phyloP scores from a whole-genome alignment of 345 rosid species.

The Populus simonii region DNA sequence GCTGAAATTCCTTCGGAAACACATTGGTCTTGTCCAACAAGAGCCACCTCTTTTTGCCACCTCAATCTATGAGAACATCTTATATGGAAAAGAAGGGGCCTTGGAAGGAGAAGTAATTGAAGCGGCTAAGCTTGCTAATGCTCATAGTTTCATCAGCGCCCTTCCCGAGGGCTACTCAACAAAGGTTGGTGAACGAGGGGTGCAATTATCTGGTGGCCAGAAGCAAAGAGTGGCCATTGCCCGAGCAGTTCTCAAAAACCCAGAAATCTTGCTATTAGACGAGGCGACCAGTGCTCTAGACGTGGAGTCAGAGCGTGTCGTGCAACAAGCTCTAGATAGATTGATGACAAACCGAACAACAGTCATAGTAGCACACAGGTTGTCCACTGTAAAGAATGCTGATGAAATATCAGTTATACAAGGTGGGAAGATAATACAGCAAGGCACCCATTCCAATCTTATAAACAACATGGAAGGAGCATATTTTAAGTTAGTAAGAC shows the following conservation, averaged over 20 bases:
- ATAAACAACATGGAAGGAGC: constrained; percentile 62
- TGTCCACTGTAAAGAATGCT: constrained; percentile 73
- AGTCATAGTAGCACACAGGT: constrained; percentile 77
- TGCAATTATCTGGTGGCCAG: constrained; percentile 62
- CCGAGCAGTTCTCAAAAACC: constrained; percentile 53
- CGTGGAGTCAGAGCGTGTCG: constrained; percentile 63
- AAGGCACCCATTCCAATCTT: constrained; percentile 69
- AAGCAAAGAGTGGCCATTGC: constrained; percentile 59
- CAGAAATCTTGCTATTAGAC: constrained; percentile 51
- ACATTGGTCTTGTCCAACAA: constrained; percentile 81
- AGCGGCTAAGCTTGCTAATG: constrained; percentile 76
- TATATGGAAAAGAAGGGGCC: constrained; percentile 74
- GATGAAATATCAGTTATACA: constrained; percentile 71
- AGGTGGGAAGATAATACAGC: constrained; percentile 64
- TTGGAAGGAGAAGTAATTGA: constrained; percentile 66
- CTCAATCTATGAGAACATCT: constrained; percentile 70
- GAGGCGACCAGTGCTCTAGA: constrained; percentile 66
- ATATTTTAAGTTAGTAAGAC: constrained; percentile 66
- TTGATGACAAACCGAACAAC: constrained; percentile 73
- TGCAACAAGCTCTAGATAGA: constrained; percentile 79
- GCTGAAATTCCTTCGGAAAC: constrained; percentile 63
- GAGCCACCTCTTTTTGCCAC: constrained; percentile 88
- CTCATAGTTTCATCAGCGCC: constrained; percentile 68
- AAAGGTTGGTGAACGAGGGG: constrained; percentile 78
- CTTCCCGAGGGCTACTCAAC: constrained; percentile 79